Base-by-base conservation (phyloP, 2,329 filamentous ascomycete genomes). In the Aspergillus vadensis region DNA sequence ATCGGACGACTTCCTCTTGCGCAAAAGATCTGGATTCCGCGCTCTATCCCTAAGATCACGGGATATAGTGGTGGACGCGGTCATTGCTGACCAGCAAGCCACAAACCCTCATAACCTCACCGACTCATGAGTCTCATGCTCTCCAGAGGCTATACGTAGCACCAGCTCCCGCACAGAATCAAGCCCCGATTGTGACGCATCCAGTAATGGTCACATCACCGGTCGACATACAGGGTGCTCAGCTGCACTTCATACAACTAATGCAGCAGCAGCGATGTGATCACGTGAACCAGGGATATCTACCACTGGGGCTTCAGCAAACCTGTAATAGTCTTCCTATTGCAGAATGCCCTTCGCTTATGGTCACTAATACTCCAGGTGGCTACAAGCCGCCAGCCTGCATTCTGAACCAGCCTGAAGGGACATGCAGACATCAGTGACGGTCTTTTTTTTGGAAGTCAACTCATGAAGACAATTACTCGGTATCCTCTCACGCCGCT, bases 11-110 rank as follows among this genome's bases (percentile, higher is more conserved):
- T 36, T 23, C 15, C 27, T 19, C 17, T 32, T 39, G 17, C 27
- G 30, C 27, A n/a, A 52, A 23, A n/a, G 21, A 21, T 44, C 19
- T 15, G 32, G 12, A 12, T 23, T n/a, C 17, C 27, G 32, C 48
- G 38, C 43, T 41, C 21, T 41, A 17, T 32, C 32, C 27, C 19
- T 27, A 44, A 54, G 61, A 67, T 60, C 65, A 78, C 78, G 77
- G 74, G 75, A 59, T 76, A 75, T 55, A 74, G 74, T 36, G 70
- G 70, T 65, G 74, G 74, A 63, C 77, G 77, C 67, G 75, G 76
- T 63, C 80, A 80, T 61, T 76, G 74, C 65, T 80, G 78, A 67
- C 67, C 75, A 76, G 57, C 75, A 75, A 55, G 67, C n/a, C n/a
- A n/a, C n/a, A 71, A 9, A 76, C 74, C n/a, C n/a, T n/a, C n/a